Percentiles rank a stretch among this genome's conserved stretches.
phyloP scores from a whole-genome alignment of 2,329 filamentous ascomycete genomes.

The Metarhizium rileyi region DNA sequence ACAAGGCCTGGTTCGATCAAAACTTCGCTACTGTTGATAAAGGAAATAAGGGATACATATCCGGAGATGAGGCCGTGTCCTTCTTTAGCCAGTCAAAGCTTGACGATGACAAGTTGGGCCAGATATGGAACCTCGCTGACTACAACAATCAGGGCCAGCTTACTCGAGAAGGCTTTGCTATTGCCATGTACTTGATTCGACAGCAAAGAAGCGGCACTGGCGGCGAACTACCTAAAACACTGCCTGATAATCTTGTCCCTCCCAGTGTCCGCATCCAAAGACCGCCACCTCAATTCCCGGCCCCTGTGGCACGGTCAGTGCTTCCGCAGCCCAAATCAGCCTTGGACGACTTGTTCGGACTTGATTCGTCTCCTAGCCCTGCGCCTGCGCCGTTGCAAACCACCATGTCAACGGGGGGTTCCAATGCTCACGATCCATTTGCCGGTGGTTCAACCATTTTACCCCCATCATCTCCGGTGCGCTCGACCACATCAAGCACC shows the following conservation, averaged over 20 bases:
- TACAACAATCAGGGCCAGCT: conserved; percentile 83
- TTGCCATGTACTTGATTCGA: conserved; percentile 94
- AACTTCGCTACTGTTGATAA: conserved; percentile 82
- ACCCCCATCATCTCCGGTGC: conserved; percentile 44
- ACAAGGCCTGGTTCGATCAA: conserved; percentile 81
- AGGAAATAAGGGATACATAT: conserved; percentile 70
- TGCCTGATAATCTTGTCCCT: conserved; percentile 75
- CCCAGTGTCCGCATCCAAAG: conserved; percentile 66
- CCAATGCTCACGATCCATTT: conserved; percentile 55
- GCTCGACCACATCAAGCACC: conserved; percentile 34
- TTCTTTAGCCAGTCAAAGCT: conserved; percentile 92
- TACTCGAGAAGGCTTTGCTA: conserved; percentile 83
- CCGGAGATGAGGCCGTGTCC: conserved; percentile 84
- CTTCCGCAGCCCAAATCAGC: conserved; percentile 61
- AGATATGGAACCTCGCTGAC: conserved; percentile 96
- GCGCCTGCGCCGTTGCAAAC: conserved; percentile 49
- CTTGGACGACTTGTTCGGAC: conserved; percentile 85
- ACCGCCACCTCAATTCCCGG: conserved; percentile 16
- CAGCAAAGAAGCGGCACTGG: conserved; percentile 68
- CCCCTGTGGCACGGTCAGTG: conserved; percentile 39
- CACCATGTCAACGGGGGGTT: conserved; percentile 64
- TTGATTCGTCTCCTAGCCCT: conserved; percentile 51
- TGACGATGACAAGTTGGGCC: conserved; percentile 77
- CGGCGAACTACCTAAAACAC: conserved; percentile 57
- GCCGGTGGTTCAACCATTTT: conserved; percentile 36